A percentile compares a stretch with the other conserved stretches of the same genome.
These are phyloP conservation scores for Suhomyces anneliseae DNA, from an alignment of 1,139 yeast species.

Conservation along the genomic window DNA sequence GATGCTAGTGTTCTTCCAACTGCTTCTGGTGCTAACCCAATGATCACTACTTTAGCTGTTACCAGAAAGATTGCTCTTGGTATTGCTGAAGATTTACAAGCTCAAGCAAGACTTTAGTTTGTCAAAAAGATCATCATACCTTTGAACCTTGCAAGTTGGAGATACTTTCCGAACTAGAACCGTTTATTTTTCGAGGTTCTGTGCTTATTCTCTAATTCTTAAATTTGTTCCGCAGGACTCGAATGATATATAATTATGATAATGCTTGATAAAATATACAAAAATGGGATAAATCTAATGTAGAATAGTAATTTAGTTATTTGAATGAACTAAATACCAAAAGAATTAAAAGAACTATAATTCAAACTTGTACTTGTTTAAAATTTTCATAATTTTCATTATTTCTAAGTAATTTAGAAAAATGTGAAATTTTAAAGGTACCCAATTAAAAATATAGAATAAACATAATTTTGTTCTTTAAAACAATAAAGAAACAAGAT, in stretches of 20 bases:
- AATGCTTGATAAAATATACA: too few relatives aligned
- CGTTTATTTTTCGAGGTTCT: not conserved
- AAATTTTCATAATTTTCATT: too few relatives aligned
- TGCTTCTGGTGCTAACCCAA: slow-evolving; percentile 63
- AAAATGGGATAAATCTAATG: too few relatives aligned
- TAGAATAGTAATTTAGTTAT: too few relatives aligned
- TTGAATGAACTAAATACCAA: too few relatives aligned
- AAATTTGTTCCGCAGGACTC: not conserved
- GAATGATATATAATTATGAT: not conserved
- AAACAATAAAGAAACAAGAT: too few relatives aligned
- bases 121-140: not conserved
- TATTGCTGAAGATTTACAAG: slow-evolving; percentile 36
- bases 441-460: too few relatives aligned
- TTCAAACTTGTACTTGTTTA: too few relatives aligned
- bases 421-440: too few relatives aligned
- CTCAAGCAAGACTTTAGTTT: slow-evolving; percentile 28
- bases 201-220: not conserved
- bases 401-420: too few relatives aligned
- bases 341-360: too few relatives aligned
- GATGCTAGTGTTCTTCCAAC: slow-evolving; percentile 60
- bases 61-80: slow-evolving; percentile 40
- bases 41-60: slow-evolving; percentile 44
- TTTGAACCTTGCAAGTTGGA: not conserved
- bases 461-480: too few relatives aligned
- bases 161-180: not conserved